These are phyloP conservation scores for Globisporangium viniferum DNA, from an alignment of 352 stramenopile species.

Conservation along the genomic window DNA sequence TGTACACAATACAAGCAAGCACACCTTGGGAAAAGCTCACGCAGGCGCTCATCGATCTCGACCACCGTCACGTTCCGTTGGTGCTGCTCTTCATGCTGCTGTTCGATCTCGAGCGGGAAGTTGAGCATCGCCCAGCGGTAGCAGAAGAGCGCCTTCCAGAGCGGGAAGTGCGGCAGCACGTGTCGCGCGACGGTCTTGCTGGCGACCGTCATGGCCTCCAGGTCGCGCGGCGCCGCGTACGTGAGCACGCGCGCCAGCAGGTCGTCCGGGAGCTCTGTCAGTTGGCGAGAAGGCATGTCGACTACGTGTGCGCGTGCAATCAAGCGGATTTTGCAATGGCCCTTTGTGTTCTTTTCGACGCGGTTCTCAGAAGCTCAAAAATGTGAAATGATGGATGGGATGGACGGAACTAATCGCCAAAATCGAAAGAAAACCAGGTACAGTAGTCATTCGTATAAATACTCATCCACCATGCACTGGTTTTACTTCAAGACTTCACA, in stretches of 20 bases:
- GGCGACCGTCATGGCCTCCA: slow-evolving; percentile 56
- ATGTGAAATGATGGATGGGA: background rate
- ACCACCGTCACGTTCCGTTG: slow-evolving; percentile 18
- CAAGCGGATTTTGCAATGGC: background rate
- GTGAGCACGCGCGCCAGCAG: slow-evolving; percentile 43
- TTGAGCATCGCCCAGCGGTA: slow-evolving; percentile 61
- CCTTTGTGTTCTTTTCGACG: background rate
- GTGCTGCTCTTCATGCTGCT: background rate
- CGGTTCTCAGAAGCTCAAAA: background rate
- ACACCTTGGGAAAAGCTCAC: slow-evolving; percentile 49
- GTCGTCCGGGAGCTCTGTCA: slow-evolving; percentile 43
- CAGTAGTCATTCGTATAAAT: background rate
- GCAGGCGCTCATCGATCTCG: slow-evolving; percentile 37
- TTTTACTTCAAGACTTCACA: background rate
- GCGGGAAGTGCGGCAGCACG: slow-evolving; percentile 49
- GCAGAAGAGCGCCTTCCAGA: slow-evolving; percentile 65
- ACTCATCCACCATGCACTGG: background rate
- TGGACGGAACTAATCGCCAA: background rate
- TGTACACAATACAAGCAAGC: background rate
- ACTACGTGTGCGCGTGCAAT: background rate
- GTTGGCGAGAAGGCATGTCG: background rate
- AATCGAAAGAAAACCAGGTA: background rate
- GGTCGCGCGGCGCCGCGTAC: slow-evolving; percentile 41
- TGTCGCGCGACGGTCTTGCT: slow-evolving; percentile 35
- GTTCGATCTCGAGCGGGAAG: slow-evolving; percentile 37